Conservation (phyloP, 2,329 filamentous ascomycete genomes). For the Aureobasidium lini region DNA sequence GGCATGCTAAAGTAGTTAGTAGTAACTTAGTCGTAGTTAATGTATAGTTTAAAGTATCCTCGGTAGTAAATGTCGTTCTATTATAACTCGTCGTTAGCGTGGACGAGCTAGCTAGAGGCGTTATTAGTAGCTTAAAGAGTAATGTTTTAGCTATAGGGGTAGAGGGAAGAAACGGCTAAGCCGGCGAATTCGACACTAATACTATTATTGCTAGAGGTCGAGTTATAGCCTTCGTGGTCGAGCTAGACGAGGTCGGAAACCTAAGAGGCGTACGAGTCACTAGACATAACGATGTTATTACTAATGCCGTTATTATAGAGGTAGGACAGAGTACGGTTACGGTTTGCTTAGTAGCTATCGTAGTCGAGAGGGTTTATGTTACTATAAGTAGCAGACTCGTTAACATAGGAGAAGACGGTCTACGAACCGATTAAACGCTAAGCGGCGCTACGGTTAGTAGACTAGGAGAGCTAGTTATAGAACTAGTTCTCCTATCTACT, state of each 20-base stretch:
- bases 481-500: constrained; percentile 68
- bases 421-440: constrained; percentile 69
- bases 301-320: constrained; percentile 60
- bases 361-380: constrained; percentile 42
- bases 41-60: constrained; percentile 61
- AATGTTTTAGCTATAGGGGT: constrained; percentile 47
- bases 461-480: constrained; percentile 40
- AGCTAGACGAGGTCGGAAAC: constrained; percentile 39
- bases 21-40: constrained; percentile 50
- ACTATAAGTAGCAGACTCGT: constrained; percentile 39
- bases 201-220: constrained; percentile 31
- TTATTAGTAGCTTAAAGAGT: constrained; percentile 46
- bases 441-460: constrained; percentile 55
- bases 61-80: constrained; percentile 70
- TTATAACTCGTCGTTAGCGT: constrained; percentile 55
- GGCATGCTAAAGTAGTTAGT: constrained; percentile 60
- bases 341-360: constrained; percentile 61
- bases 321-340: constrained; percentile 61
- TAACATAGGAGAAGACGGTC: constrained; percentile 56
- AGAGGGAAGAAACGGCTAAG: constrained; percentile 56
- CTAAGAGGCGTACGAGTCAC: constrained; percentile 62
- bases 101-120: constrained; percentile 36
- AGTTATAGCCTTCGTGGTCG: constrained; percentile 25
- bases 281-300: constrained; percentile 67
- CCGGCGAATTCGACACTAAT: constrained; percentile 51